A percentile compares a stretch with the other conserved stretches of the same genome.
These are phyloP conservation scores for Hanseniaspora thailandica DNA, from an alignment of 805 yeast genomes.

Conservation along the genomic window DNA sequence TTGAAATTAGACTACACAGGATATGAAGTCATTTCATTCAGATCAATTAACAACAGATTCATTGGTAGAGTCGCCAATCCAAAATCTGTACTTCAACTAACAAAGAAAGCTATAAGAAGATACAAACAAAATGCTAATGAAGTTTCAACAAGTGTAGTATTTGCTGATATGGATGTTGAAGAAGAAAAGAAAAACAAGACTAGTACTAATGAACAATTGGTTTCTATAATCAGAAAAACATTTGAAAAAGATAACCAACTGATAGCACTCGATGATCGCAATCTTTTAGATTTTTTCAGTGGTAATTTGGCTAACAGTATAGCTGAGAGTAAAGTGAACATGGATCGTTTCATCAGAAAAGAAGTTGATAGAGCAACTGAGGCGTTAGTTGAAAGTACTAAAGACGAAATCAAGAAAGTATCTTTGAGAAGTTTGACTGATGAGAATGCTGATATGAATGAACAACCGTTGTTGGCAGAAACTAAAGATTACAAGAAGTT, in stretches of 20 bases:
- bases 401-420: constrained; percentile 7
- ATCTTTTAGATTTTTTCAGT: constrained; percentile 3
- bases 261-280: constrained; percentile 6
- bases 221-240: not conserved
- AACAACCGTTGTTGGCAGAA: not conserved
- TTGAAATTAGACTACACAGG: constrained; percentile 81
- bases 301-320: constrained; percentile 7
- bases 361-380: constrained; percentile 49
- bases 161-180: constrained; percentile 12
- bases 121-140: constrained; percentile 13
- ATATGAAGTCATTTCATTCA: constrained; percentile 39
- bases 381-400: constrained; percentile 7
- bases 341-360: constrained; percentile 61
- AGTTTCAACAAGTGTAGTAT: not conserved
- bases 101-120: constrained; percentile 34
- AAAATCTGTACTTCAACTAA: constrained; percentile 70
- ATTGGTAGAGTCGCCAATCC: constrained; percentile 85
- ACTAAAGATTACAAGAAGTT: constrained; percentile 7
- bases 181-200: constrained; percentile 9
- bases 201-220: constrained; percentile 10
- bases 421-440: not conserved
- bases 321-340: constrained; percentile 18
- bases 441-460: not conserved
- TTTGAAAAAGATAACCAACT: not conserved
- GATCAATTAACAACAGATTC: constrained; percentile 79